Base-by-base conservation (phyloP, 1,284 basidiomycete genomes). In the Ceratobasidium sp. region DNA sequence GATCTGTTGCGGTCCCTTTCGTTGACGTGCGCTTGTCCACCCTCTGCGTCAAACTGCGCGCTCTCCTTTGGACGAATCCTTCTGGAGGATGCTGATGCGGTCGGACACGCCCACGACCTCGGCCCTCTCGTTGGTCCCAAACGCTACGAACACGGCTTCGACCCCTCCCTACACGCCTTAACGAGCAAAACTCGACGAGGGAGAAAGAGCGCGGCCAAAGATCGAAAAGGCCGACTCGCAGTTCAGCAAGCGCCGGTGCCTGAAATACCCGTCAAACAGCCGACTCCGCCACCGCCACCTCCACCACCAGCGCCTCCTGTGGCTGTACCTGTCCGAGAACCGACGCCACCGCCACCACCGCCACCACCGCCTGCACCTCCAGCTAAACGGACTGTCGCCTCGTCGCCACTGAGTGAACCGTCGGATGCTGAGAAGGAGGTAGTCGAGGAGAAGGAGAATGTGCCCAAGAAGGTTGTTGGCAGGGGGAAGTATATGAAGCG, bases 301-400 rank as follows among this genome's bases (percentile, higher is more conserved):
- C 65, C 73, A 54, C 75, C 73, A 17, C 62, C 74, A 14, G 53
- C n/a, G 2, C 51, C 74, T 22, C 74, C 17, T 57, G 67, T 24
- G 50, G 72, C 31, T 73, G 62, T 19, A n/a, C 53, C 51, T 6
- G 57, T 73, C 3, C 81, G 79, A 19, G 53, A 72, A 0, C 79
- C 79, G 0, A 79, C 77, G 19, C 75, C 75, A 11, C 71, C 78
- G 7, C 48, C 47, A n/a, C 80, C 67, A 78, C 9, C 74, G 80
- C 22, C 76, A 80, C 48, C 79, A 77, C 76, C 75, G 76, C 3
- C 81, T 80, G 0, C 76, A 80, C 51, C 79, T 78, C 76, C 75
- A 76, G 9, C 82, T 80, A 0, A 82, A 80, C n/a, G 83, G 82
- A 67, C 75, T 57, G 31, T 44, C 19, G 56, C 69, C 1, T 60